These are phyloP conservation scores for Casuarina glauca DNA, from an alignment of 306 rosid genomes.

Conservation along the genomic window DNA sequence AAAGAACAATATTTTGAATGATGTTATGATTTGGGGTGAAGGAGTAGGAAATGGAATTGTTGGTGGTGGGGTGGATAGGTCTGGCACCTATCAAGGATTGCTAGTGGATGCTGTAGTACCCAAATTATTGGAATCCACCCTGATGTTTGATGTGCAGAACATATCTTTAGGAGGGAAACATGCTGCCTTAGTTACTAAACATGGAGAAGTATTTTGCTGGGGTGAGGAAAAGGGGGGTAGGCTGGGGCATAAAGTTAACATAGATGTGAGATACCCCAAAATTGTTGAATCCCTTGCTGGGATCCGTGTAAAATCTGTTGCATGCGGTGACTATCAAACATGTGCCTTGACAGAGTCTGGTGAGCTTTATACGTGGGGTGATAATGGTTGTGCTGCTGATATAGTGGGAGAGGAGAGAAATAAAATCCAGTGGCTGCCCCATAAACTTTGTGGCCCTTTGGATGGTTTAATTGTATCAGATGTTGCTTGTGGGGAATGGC, in stretches of 20 bases:
- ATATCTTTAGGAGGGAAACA: conserved; percentile 81
- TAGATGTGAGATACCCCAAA: conserved; percentile 62
- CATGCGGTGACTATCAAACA: conserved; percentile 80
- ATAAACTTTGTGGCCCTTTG: conserved; percentile 55
- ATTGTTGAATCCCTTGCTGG: conserved; percentile 64
- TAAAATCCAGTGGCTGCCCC: conserved; percentile 66
- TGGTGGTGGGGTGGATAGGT: conserved; percentile 44
- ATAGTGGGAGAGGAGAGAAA: conserved; percentile 38
- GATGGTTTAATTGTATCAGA: conserved; percentile 50
- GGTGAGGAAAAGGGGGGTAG: conserved; percentile 74
- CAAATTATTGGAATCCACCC: conserved; percentile 65
- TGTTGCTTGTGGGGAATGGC: conserved; percentile 92
- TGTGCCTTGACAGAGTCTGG: conserved; percentile 71
- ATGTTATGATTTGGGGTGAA: conserved; percentile 91
- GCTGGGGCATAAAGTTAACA: conserved; percentile 66
- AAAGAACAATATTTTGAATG: conserved; percentile 58
- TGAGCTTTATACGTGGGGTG: conserved; percentile 79
- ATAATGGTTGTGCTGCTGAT: conserved; percentile 44
- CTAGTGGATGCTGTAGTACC: conserved; percentile 59
- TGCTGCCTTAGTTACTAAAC: conserved; percentile 73
- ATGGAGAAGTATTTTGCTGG: conserved; percentile 90
- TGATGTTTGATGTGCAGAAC: conserved; percentile 62
- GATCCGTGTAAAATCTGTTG: conserved; percentile 48
- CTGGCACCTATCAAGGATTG: conserved; percentile 29
- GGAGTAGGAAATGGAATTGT: conserved; percentile 47